Base-by-base conservation (phyloP, 352 stramenopile genomes). In the Globisporangium emineosum region DNA sequence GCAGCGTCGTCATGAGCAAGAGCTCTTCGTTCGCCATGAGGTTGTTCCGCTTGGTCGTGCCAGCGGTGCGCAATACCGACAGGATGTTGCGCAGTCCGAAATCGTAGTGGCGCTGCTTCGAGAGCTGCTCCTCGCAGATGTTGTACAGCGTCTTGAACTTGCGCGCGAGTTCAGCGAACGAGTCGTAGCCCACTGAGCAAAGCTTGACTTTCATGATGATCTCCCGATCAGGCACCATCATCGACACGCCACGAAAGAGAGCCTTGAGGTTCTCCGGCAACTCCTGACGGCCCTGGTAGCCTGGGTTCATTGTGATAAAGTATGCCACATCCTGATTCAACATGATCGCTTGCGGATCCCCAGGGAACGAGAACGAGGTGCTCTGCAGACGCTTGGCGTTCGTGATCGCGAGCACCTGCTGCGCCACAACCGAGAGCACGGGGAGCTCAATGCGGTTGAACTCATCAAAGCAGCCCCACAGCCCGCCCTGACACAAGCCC, bases 201-300 rank as follows among this genome's bases (percentile, higher is more conserved):
- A 99, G 87, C 69, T 98, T 97, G 15, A 91, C 82, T 61, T 90
- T 89, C 68, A 91, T 98, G 65, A 98, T 99, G 62, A 98, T 98
- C 68, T 98, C 93, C 63, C 97, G 96, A 72, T 98, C 94, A 4
- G 96, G 94, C 13, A 96, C 90, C 96, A 99, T 99, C 96, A 99
- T 99, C 13, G 94, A 92, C 59, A 98, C 94, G 12, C 92, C 91
- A 37, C 94, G 83, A 73, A 98, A 98, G 15, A 99, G 78, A 8
- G 89, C 86, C 47, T 94, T 94, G 27, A 98, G 79, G 62, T 98
- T 98, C 57, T 98, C 92, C 0, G 92, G 92, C 2, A 98, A 75
- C 60, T 98, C 90, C 45, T 95, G 93, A 0, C 92, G 87, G 9
- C 91, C 92, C 63, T 94, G 89, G 70, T 98, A 98, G 0, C 89